These are phyloP conservation scores for Neostapfia colusana DNA, from an alignment of 176 grass and related monocot species.

Conservation along the genomic window DNA sequence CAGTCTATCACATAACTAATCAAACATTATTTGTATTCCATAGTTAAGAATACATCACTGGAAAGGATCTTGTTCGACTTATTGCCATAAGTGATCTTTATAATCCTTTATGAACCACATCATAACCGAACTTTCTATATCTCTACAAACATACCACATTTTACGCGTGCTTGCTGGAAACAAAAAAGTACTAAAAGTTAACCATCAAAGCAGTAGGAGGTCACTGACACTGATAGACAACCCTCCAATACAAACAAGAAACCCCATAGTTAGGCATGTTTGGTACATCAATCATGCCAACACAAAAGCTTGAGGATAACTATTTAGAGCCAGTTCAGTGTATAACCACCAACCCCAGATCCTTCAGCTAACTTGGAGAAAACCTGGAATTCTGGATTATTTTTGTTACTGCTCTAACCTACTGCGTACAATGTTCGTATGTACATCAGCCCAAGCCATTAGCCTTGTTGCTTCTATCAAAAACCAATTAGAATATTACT, in stretches of 20 bases:
- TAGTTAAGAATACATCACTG: not conserved
- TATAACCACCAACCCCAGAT: not conserved
- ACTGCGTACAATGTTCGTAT: not conserved
- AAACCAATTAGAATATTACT: not conserved
- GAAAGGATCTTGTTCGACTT: not conserved
- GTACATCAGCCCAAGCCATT: not conserved
- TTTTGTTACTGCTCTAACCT: not conserved
- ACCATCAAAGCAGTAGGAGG: not conserved
- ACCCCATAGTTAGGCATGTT: not conserved
- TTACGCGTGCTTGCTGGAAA: not conserved
- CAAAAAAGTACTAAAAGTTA: not conserved
- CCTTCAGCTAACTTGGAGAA: not conserved
- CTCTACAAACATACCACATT: not conserved
- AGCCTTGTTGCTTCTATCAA: not conserved
- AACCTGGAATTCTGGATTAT: not conserved
- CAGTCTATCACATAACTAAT: not conserved
- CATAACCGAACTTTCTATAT: not conserved
- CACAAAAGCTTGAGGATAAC: not conserved
- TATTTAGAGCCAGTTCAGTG: not conserved
- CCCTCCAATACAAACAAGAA: slow-evolving; percentile 1
- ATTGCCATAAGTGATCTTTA: not conserved
- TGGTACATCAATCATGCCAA: slow-evolving; percentile 24
- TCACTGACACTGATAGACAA: not conserved
- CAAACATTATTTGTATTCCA: not conserved
- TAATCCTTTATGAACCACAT: not conserved